phyloP scores from a whole-genome alignment of 2,329 filamentous ascomycete species.

The Fusarium sp. region DNA sequence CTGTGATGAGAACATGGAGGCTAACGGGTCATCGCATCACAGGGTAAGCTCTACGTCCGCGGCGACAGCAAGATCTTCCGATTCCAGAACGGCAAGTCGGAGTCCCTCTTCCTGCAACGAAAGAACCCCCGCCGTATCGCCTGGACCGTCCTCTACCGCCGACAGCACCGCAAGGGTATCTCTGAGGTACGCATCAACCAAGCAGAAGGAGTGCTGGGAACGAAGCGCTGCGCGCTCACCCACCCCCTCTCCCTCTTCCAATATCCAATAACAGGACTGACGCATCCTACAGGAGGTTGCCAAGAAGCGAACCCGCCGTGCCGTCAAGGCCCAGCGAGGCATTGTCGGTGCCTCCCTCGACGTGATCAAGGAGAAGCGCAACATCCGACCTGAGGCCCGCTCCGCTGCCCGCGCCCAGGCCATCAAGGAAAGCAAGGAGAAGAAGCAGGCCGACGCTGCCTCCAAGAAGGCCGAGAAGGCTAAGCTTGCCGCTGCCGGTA shows the following conservation, averaged over 20 bases:
- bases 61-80: conserved; percentile 99
- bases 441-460: conserved; percentile 86
- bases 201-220: not conserved
- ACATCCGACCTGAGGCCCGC: conserved; percentile 93
- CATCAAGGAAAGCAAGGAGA: conserved; percentile 98
- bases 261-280: conserved; percentile 49
- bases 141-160: conserved; percentile 97
- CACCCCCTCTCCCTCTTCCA: not conserved
- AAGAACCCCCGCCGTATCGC: conserved; percentile 99
- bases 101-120: conserved; percentile 99
- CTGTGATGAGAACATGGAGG: conserved; percentile 30
- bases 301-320: conserved; percentile 99
- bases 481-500: conserved; percentile 74
- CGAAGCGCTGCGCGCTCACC: not conserved
- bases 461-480: conserved; percentile 99
- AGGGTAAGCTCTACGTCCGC: conserved; percentile 99
- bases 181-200: conserved; percentile 81
- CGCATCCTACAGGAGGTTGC: conserved; percentile 82
- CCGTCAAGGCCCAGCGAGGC: conserved; percentile 98
- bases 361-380: conserved; percentile 99
- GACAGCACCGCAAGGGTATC: conserved; percentile 99
- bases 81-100: conserved; percentile 99
- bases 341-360: conserved; percentile 99
- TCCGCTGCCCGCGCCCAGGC: conserved; percentile 86
- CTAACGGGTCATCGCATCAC: conserved; percentile 47